These are phyloP conservation scores for Fusarium subtropicale DNA, from an alignment of 2,329 filamentous ascomycete species.

Conservation along the genomic window DNA sequence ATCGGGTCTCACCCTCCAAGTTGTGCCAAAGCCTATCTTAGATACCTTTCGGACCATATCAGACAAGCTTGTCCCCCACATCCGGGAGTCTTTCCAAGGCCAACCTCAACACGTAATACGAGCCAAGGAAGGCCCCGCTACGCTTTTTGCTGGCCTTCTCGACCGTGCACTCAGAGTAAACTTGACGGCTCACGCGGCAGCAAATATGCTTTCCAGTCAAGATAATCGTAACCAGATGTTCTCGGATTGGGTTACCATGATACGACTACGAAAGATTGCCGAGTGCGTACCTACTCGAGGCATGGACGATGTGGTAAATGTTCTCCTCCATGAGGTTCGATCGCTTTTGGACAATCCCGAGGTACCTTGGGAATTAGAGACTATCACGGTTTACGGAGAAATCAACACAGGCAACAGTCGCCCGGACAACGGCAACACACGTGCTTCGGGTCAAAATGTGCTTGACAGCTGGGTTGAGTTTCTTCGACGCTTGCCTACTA, in stretches of 20 bases:
- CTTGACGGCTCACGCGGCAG: constrained; percentile 90
- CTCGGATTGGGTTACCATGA: constrained; percentile 82
- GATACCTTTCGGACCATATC: constrained; percentile 90
- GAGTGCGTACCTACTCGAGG: constrained; percentile 71
- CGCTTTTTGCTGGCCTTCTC: constrained; percentile 86
- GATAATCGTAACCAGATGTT: constrained; percentile 97
- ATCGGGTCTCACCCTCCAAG: constrained; percentile 87
- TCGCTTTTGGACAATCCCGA: constrained; percentile 76
- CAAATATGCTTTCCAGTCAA: constrained; percentile 89
- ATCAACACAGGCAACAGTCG: constrained; percentile 61
- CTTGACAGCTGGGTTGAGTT: constrained; percentile 84
- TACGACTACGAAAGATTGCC: constrained; percentile 71
- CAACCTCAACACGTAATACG: constrained; percentile 87
- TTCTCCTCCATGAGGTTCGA: constrained; percentile 75
- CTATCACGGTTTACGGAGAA: constrained; percentile 70
- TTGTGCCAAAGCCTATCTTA: constrained; percentile 87
- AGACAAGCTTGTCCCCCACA: constrained; percentile 81
- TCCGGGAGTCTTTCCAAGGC: constrained; percentile 84
- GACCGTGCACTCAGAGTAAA: constrained; percentile 92
- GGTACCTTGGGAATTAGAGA: constrained; percentile 73
- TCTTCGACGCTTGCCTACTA: constrained; percentile 72
- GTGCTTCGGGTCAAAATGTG: constrained; percentile 68
- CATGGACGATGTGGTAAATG: constrained; percentile 74
- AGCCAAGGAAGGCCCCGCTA: constrained; percentile 88
- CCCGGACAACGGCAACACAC: constrained; percentile 45